Conservation (phyloP, 2,329 filamentous ascomycete species). For the Trichophyton rubrum region DNA sequence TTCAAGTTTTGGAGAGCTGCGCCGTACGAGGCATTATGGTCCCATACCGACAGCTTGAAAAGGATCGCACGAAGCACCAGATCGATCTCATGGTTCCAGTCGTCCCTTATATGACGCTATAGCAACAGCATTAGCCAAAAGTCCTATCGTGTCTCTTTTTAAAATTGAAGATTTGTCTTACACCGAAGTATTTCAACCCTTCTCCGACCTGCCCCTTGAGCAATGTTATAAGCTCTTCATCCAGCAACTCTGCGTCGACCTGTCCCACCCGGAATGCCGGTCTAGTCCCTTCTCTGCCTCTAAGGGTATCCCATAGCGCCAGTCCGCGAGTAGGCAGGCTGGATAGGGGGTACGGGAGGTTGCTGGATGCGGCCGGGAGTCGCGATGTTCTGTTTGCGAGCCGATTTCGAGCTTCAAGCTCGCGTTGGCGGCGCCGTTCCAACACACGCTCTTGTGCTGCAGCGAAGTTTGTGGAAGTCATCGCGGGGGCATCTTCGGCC, state of each 20-base stretch:
- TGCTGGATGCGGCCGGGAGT: slow-evolving; percentile 41
- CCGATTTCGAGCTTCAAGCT: slow-evolving; percentile 50
- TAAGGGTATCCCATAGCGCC: slow-evolving; percentile 56
- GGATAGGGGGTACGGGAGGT: slow-evolving; percentile 52
- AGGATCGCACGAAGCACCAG: slow-evolving; percentile 63
- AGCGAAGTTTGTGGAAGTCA: slow-evolving; percentile 60
- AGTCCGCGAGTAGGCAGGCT: slow-evolving; percentile 34
- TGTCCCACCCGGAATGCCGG: slow-evolving; percentile 90
- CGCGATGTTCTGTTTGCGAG: slow-evolving; percentile 37
- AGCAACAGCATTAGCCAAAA: slow-evolving; percentile 5
- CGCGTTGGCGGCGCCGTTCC: slow-evolving; percentile 65
- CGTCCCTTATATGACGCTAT: slow-evolving; percentile 58
- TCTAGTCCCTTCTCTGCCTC: slow-evolving; percentile 62
- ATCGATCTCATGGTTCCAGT: slow-evolving; percentile 77
- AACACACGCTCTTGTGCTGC: slow-evolving; percentile 79
- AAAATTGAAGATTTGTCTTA: slow-evolving; percentile 25
- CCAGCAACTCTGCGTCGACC: slow-evolving; percentile 86
- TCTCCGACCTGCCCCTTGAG: slow-evolving; percentile 77
- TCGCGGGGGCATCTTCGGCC: slow-evolving; percentile 29
- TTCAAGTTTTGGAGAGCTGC: slow-evolving; percentile 82
- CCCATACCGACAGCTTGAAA: slow-evolving; percentile 95
- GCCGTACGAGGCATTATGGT: slow-evolving; percentile 89
- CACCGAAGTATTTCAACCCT: slow-evolving; percentile 73
- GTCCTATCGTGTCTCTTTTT: background rate
- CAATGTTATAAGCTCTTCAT: slow-evolving; percentile 81